Conservation (phyloP, 306 rosid genomes). For the Ochetophila trinervis region DNA sequence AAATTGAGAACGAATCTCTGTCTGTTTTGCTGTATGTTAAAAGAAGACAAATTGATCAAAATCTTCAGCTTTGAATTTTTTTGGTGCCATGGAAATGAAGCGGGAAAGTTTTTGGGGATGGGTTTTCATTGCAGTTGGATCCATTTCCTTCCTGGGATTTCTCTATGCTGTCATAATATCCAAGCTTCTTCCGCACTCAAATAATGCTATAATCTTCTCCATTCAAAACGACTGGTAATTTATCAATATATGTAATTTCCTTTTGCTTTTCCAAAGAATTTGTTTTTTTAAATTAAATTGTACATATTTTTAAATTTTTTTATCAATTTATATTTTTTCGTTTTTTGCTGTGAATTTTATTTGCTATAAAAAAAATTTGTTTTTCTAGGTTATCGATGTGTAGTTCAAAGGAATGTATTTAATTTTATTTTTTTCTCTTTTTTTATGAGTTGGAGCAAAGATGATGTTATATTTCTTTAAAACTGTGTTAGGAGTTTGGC, state of each 20-base stretch:
- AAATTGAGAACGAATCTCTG: too few relatives aligned
- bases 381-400: not conserved
- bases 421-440: not conserved
- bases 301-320: too few relatives aligned
- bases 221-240: slow-evolving; percentile 75
- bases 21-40: too few relatives aligned
- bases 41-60: too few relatives aligned
- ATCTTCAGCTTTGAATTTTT: too few relatives aligned
- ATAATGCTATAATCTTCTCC: slow-evolving; percentile 43
- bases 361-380: not conserved
- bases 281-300: not conserved
- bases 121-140: slow-evolving; percentile 41
- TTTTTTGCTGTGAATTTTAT: not conserved
- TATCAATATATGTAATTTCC: not conserved
- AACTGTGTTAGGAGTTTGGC: too few relatives aligned
- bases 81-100: slow-evolving; percentile 1
- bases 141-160: slow-evolving; percentile 52
- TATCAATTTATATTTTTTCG: too few relatives aligned
- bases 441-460: too few relatives aligned
- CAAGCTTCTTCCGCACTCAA: slow-evolving; percentile 66
- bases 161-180: slow-evolving; percentile 52
- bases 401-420: too few relatives aligned
- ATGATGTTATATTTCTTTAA: too few relatives aligned
- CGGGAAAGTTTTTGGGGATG: slow-evolving; percentile 47
- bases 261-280: not conserved